Conservation (phyloP, 352 stramenopile genomes). For the Phytophthora fragariae region DNA sequence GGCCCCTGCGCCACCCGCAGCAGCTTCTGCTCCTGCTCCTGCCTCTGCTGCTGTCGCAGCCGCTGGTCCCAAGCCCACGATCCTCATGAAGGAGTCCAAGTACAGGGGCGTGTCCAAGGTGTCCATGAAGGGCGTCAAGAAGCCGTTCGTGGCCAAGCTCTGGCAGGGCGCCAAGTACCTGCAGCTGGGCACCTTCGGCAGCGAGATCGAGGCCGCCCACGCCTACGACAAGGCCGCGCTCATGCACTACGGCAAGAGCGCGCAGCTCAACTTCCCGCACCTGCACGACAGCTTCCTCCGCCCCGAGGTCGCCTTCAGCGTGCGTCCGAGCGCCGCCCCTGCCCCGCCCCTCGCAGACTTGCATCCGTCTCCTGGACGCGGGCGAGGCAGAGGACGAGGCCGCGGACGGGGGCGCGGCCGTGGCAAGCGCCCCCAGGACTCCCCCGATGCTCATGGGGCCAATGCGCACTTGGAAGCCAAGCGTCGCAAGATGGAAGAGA, state of each 20-base stretch:
- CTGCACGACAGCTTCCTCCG: slow-evolving; percentile 75
- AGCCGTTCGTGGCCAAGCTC: slow-evolving; percentile 82
- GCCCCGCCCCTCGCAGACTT: slow-evolving; percentile 15
- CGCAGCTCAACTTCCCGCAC: slow-evolving; percentile 85
- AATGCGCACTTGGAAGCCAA: slow-evolving; percentile 35
- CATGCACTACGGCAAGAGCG: slow-evolving; percentile 66
- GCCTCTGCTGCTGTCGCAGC: neutral
- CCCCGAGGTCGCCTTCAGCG: slow-evolving; percentile 42
- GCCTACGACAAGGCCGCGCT: slow-evolving; percentile 84
- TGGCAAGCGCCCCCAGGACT: slow-evolving; percentile 63
- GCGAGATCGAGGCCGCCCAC: slow-evolving; percentile 83
- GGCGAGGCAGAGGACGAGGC: slow-evolving; percentile 47
- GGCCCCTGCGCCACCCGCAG: neutral
- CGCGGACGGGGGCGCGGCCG: slow-evolving; percentile 64
- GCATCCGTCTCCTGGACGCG: slow-evolving; percentile 33
- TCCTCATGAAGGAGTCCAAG: slow-evolving; percentile 76
- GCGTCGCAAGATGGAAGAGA: slow-evolving; percentile 43
- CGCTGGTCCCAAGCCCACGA: slow-evolving; percentile 21
- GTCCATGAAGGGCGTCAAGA: slow-evolving; percentile 82
- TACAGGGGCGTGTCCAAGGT: slow-evolving; percentile 85
- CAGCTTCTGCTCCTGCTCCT: neutral
- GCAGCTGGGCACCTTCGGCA: slow-evolving; percentile 74
- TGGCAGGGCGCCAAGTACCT: slow-evolving; percentile 72
- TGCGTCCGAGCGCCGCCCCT: slow-evolving; percentile 16
- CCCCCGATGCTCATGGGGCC: slow-evolving; percentile 25